Conservation (phyloP, 163 green algal genomes). For the Trebouxiophyceae sp. region DNA sequence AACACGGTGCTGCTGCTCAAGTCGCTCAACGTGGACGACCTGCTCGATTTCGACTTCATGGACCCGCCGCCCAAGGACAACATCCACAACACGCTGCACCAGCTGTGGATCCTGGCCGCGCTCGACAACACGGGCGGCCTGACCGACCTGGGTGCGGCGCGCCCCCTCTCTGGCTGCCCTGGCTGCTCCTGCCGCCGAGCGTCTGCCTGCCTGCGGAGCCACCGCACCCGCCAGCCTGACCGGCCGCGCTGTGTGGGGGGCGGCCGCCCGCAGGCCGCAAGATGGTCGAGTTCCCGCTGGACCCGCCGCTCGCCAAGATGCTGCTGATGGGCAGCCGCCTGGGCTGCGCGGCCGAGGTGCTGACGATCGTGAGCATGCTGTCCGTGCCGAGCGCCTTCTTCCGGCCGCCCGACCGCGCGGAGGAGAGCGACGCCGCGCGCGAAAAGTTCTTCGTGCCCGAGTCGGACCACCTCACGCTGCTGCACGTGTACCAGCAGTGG, state of each 20-base stretch:
- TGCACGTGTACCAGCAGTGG: slow-evolving; percentile 98
- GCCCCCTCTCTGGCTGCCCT: not conserved
- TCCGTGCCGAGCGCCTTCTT: slow-evolving; percentile 94
- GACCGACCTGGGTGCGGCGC: slow-evolving; percentile 10
- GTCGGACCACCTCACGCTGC: slow-evolving; percentile 95
- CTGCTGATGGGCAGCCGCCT: slow-evolving; percentile 77
- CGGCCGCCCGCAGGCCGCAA: slow-evolving; percentile 47
- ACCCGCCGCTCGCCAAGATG: slow-evolving; percentile 91
- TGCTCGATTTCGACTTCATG: slow-evolving; percentile 98
- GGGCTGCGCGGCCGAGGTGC: slow-evolving; percentile 67
- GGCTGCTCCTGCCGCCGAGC: too few species aligned
- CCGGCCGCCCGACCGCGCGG: slow-evolving; percentile 79
- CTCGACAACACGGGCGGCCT: slow-evolving; percentile 86
- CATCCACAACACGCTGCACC: slow-evolving; percentile 96
- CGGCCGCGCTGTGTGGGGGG: too few species aligned
- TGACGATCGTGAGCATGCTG: slow-evolving; percentile 94
- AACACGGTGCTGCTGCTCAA: slow-evolving; percentile 98
- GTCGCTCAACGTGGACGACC: slow-evolving; percentile 89
- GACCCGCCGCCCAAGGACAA: slow-evolving; percentile 91
- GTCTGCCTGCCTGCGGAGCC: too few species aligned
- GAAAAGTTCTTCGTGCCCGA: slow-evolving; percentile 99
- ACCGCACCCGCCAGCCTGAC: too few species aligned
- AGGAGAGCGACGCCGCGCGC: slow-evolving; percentile 89
- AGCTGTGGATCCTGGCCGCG: slow-evolving; percentile 92
- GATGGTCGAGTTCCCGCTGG: slow-evolving; percentile 97